Evolutionary conservation across 176 grass and related monocot species (phyloP).

Genomic region (Hsuehochloa calcarea): DNA sequence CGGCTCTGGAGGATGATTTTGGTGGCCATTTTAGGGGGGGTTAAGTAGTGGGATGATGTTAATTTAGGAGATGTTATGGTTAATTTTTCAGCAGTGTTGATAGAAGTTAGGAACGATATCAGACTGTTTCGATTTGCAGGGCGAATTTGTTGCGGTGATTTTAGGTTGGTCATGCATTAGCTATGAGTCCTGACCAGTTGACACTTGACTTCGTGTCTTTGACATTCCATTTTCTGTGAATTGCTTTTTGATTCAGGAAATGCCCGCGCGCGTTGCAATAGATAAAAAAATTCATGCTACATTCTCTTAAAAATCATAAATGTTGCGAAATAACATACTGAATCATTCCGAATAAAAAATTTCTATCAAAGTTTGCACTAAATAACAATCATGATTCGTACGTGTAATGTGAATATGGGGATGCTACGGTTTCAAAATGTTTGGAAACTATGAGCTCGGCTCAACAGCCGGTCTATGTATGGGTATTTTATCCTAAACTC

Average conservation of each 20-base stretch:
- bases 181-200: conserved; percentile 18
- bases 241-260: not conserved
- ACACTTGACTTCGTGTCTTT: not conserved
- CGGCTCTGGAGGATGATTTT: conserved; percentile 13
- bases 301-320: too few relatives aligned
- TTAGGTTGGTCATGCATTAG: conserved; percentile 36
- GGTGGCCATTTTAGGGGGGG: not conserved
- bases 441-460: too few relatives aligned
- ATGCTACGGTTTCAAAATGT: too few relatives aligned
- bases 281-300: too few relatives aligned
- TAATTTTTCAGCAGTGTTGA: not conserved
- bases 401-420: too few relatives aligned
- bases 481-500: too few relatives aligned
- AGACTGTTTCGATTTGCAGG: not conserved
- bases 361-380: too few relatives aligned
- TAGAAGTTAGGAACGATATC: conserved; percentile 31
- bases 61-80: conserved; percentile 37
- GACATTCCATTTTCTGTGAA: not conserved
- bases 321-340: too few relatives aligned
- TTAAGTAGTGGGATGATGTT: conserved; percentile 22
- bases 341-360: too few relatives aligned
- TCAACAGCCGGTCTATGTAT: too few relatives aligned
- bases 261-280: fast-evolving
- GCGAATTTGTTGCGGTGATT: not conserved
- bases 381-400: too few relatives aligned